phyloP scores from a whole-genome alignment of 768 basidiomycete species.

The Boletus sp. region DNA sequence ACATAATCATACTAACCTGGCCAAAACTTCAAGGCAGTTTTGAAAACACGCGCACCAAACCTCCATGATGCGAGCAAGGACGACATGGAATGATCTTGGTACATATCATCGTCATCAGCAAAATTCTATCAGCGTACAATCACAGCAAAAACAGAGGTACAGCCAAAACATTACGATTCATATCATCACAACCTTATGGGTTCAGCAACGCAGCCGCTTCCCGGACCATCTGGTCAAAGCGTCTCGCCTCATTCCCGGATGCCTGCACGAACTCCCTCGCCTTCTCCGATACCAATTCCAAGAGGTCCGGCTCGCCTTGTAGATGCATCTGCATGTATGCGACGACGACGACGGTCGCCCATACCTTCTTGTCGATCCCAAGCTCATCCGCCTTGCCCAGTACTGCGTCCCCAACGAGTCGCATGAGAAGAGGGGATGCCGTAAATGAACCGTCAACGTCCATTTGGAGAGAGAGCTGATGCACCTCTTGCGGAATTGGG shows the following conservation, averaged over 20 bases:
- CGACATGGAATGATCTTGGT: too few relatives aligned
- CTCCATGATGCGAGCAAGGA: too few relatives aligned
- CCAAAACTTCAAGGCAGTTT: too few relatives aligned
- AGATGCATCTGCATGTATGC: conserved; percentile 45
- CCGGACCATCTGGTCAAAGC: conserved; percentile 24
- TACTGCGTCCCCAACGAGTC: conserved; percentile 37
- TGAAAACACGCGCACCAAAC: too few relatives aligned
- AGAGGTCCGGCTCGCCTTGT: conserved; percentile 36
- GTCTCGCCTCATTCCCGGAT: background rate
- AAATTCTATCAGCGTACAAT: background rate
- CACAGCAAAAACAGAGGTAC: background rate
- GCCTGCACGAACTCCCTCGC: conserved; percentile 38
- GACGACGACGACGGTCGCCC: conserved; percentile 49
- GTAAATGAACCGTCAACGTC: conserved; percentile 50
- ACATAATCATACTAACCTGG: too few relatives aligned
- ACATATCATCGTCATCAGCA: background rate
- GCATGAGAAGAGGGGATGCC: conserved; percentile 27
- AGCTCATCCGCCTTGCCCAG: conserved; percentile 32
- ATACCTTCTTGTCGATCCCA: conserved; percentile 37
- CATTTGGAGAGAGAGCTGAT: conserved; percentile 41
- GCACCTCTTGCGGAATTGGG: conserved; percentile 27
- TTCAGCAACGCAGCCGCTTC: conserved; percentile 8
- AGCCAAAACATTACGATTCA: background rate
- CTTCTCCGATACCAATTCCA: conserved; percentile 44
- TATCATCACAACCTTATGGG: background rate